phyloP scores from a whole-genome alignment of 192 early-diverging fungal genomes.

The Coemansia sp. region DNA sequence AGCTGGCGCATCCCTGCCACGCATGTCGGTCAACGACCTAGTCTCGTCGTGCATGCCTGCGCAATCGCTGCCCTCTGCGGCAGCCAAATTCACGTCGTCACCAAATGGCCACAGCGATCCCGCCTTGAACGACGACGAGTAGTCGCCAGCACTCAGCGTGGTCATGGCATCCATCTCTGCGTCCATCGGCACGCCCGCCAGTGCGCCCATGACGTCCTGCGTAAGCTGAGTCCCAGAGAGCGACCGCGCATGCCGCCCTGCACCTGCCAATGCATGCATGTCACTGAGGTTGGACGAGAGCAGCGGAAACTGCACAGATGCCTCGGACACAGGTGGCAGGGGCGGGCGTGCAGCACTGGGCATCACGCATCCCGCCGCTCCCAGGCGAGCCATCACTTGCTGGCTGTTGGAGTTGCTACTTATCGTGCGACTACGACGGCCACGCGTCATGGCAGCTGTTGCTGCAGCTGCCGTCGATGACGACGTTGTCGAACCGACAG shows the following conservation, averaged over 20 bases:
- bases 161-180: slow-evolving; percentile 40
- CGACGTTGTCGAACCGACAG: not conserved
- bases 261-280: not conserved
- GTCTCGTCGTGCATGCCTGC: slow-evolving; percentile 29
- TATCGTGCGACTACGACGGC: slow-evolving; percentile 32
- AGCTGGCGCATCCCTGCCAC: slow-evolving; percentile 5
- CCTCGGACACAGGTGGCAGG: slow-evolving; percentile 21
- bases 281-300: not conserved
- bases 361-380: not conserved
- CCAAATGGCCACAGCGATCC: slow-evolving; percentile 26
- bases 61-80: not conserved
- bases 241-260: slow-evolving; percentile 22
- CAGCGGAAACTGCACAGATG: not conserved
- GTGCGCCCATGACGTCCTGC: slow-evolving; percentile 24
- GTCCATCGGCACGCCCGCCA: slow-evolving; percentile 18
- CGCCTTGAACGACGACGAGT: slow-evolving; percentile 36
- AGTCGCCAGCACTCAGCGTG: slow-evolving; percentile 34
- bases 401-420: slow-evolving; percentile 16
- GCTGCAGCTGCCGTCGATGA: not conserved
- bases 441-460: slow-evolving; percentile 5
- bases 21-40: slow-evolving; percentile 33
- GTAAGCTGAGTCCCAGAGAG: slow-evolving; percentile 33
- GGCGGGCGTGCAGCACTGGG: not conserved
- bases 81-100: slow-evolving; percentile 5
- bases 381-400: not conserved